These are phyloP conservation scores for Aspergillus heteromorphus DNA, from an alignment of 495 filamentous ascomycete genomes.

Conservation along the genomic window DNA sequence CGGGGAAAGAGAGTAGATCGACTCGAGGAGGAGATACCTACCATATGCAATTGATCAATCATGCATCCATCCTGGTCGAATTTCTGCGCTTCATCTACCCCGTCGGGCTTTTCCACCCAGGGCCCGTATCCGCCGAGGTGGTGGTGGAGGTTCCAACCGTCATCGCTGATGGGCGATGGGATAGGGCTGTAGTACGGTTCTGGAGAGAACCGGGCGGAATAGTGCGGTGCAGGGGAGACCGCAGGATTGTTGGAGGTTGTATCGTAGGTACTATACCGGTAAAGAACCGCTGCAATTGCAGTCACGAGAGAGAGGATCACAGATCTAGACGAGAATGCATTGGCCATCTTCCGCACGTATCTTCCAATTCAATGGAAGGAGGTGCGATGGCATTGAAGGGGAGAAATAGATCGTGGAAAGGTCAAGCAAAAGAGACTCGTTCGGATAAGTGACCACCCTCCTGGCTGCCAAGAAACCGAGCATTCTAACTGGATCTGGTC, in stretches of 20 bases:
- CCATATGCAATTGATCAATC: constrained; percentile 57
- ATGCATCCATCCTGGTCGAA: constrained; percentile 41
- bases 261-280: background rate
- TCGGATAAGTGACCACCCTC: background rate
- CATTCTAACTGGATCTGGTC: background rate
- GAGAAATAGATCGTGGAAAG: background rate
- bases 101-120: constrained; percentile 50
- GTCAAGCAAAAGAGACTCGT: background rate
- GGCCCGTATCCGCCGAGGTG: constrained; percentile 57
- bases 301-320: background rate
- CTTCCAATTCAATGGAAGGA: background rate
- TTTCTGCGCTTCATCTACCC: constrained; percentile 27
- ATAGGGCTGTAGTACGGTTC: background rate
- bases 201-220: constrained; percentile 16
- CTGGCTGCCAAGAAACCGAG: background rate
- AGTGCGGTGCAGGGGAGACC: constrained; percentile 11
- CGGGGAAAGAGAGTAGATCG: constrained; percentile 1
- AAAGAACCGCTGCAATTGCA: constrained; percentile 3
- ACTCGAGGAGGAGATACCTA: constrained; percentile 15
- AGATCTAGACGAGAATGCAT: constrained; percentile 1
- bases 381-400: background rate
- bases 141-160: constrained; percentile 50
- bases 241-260: background rate
- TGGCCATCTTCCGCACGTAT: background rate
- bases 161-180: background rate